These are phyloP conservation scores for Rhazya stricta DNA, from an alignment of 257 asterid genomes.

Conservation along the genomic window DNA sequence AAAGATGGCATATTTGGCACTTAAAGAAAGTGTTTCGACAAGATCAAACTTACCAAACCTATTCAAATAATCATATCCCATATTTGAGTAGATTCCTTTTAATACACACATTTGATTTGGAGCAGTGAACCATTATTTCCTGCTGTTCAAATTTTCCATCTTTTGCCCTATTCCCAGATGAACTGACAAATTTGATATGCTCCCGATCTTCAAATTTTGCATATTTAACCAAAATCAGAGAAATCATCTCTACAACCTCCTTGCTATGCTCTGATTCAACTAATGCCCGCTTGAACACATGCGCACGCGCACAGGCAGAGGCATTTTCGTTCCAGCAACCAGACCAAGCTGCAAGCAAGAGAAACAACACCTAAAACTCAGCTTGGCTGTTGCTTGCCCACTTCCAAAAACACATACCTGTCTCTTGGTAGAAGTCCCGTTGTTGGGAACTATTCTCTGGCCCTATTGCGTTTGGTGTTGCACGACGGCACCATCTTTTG, in stretches of 20 bases:
- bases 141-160: too few relatives aligned
- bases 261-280: neutral
- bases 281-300: neutral
- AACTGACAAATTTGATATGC: too few relatives aligned
- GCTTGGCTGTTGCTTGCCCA: neutral
- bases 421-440: neutral
- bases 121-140: too few relatives aligned
- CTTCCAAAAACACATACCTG: neutral
- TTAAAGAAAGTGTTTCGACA: too few relatives aligned
- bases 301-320: neutral
- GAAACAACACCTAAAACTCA: neutral
- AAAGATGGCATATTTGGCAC: too few relatives aligned
- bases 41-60: too few relatives aligned
- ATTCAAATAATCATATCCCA: too few relatives aligned
- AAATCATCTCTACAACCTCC: neutral
- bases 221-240: too few relatives aligned
- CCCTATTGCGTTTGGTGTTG: neutral
- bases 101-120: too few relatives aligned
- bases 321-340: neutral
- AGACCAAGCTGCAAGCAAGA: constrained; percentile 1
- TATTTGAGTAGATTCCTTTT: too few relatives aligned
- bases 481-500: neutral
- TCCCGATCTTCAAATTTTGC: too few relatives aligned
- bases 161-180: neutral
- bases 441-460: neutral